Evolutionary conservation across 2,329 filamentous ascomycete genomes (phyloP), one percentile per base, ranked within the genome.

Genomic region (Stemphylium lycopersici): DNA sequence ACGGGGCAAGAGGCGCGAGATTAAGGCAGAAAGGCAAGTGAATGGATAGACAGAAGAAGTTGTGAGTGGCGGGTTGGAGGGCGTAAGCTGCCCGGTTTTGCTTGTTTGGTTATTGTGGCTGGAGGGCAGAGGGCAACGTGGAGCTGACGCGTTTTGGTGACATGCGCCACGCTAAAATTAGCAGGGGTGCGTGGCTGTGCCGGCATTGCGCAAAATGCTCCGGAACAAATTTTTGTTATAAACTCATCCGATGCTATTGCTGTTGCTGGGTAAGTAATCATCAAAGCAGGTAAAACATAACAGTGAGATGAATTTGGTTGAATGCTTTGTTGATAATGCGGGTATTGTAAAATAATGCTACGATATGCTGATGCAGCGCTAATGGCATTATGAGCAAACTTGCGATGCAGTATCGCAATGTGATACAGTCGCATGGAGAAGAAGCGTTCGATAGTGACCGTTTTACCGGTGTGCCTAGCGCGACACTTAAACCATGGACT

Each of bases 111-210:
- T 40, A 37, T 33, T 40, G 48, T 47, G 41, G 49, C 40, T 64
- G 45, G 56, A 37, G 48, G 44, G 37, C 10, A 4, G 50, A 42
- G 18, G 48, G 26, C 26, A 29, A 44, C 47, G 48, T 48, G 44
- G 44, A 44, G 58, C 48, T 62, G 55, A 65, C 60, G 62, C 62
- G 56, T 61, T 56, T 54, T 52, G 50, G 54, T 47, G 57, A 58
- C 56, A 44, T 61, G 59, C 64, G 62, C 61, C 62, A 65, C 66
- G 61, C 62, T 61, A 61, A 61, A 52, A 45, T 63, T 62, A 58
- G 61, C 47, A 52, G 42, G 48, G 41, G 22, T 41, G 40, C 29
- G 58, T 54, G 58, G 56, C 61, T 59, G 52, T 59, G 52, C 36
- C 50, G 49, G 56, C 55, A 56, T 47, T 44, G 40, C 31, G 33